A percentile compares a stretch with the other conserved stretches of the same genome.
phyloP scores from a whole-genome alignment of 768 basidiomycete species.

The Naganishia onofrii region DNA sequence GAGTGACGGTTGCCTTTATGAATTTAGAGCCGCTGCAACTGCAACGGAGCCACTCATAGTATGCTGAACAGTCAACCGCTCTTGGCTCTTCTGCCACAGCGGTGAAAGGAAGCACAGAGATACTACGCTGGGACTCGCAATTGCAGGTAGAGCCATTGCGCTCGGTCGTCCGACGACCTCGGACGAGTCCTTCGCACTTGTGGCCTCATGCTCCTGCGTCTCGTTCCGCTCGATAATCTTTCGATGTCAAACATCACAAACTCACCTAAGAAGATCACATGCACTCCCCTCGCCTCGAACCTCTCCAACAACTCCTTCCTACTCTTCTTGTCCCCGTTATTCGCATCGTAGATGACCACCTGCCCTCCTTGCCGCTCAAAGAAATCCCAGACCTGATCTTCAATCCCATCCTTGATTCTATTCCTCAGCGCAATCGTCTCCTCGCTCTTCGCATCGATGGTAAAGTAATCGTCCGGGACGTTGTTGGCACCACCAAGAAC shows the following conservation, averaged over 20 bases:
- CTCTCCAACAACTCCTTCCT: constrained; percentile 74
- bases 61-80: too few relatives aligned
- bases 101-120: too few relatives aligned
- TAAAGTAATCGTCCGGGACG: constrained; percentile 89
- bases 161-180: neutral
- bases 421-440: constrained; percentile 76
- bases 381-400: constrained; percentile 82
- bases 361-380: constrained; percentile 77
- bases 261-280: constrained; percentile 86
- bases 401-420: constrained; percentile 75
- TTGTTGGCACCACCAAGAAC: constrained; percentile 81
- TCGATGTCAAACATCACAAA: constrained; percentile 37
- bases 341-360: constrained; percentile 97
- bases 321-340: constrained; percentile 73
- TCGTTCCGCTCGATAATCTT: neutral
- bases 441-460: constrained; percentile 64
- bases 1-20: neutral
- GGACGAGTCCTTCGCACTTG: neutral
- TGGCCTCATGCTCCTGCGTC: neutral
- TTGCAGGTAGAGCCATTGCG: too few relatives aligned
- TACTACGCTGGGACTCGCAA: too few relatives aligned
- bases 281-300: constrained; percentile 80
- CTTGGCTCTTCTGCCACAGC: too few relatives aligned
- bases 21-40: too few relatives aligned
- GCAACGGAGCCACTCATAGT: too few relatives aligned